Percentiles rank a stretch among this genome's conserved stretches.
These are phyloP conservation scores for Vishniacozyma victoriae DNA, from an alignment of 768 basidiomycete genomes.

Conservation along the genomic window DNA sequence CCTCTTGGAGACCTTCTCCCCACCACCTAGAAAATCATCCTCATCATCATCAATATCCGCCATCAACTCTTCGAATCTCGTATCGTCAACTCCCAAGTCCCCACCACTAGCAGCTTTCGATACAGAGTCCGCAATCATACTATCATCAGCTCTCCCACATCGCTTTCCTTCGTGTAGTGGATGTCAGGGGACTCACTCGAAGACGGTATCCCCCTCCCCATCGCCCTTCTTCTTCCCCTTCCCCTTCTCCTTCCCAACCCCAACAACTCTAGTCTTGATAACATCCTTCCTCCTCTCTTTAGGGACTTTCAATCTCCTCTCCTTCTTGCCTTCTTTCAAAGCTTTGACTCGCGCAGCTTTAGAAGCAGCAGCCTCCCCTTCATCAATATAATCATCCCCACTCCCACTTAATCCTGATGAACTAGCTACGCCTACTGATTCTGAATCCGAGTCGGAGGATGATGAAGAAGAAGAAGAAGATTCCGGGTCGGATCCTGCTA, in stretches of 20 bases:
- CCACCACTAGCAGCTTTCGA: background rate
- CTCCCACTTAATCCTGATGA: background rate
- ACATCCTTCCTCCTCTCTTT: background rate
- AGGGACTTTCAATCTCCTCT: background rate
- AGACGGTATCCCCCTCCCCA: background rate
- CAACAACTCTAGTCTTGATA: background rate
- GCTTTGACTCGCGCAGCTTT: background rate
- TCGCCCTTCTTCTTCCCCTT: background rate
- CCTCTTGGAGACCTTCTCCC: conserved; percentile 46
- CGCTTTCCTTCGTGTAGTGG: too few relatives aligned
- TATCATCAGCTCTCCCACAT: too few relatives aligned
- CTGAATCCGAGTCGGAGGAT: background rate
- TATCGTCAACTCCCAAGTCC: too few relatives aligned
- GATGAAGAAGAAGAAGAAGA: too few relatives aligned
- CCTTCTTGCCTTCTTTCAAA: background rate
- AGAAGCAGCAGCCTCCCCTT: background rate
- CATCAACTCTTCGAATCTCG: too few relatives aligned
- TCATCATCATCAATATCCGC: background rate
- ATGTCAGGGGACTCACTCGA: background rate
- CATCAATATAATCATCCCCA: background rate
- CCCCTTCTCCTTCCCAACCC: background rate
- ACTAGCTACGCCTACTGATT: background rate
- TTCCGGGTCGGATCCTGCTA: too few relatives aligned
- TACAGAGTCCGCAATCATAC: background rate
- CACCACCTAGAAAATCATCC: background rate